phyloP scores from a whole-genome alignment of 106 monocot genomes.

The Posidonia australis region DNA sequence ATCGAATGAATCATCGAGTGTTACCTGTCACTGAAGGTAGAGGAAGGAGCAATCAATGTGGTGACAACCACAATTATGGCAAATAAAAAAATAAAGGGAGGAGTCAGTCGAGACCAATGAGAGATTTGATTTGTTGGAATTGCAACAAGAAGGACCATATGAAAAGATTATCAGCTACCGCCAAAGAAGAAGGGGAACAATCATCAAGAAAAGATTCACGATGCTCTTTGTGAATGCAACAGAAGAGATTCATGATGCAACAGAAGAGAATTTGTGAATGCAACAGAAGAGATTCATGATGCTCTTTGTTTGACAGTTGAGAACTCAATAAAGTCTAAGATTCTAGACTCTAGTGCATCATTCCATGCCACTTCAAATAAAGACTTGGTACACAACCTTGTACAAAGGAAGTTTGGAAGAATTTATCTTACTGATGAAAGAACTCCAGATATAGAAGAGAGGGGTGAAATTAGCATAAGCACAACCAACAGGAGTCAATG shows the following conservation, averaged over 20 bases:
- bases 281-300: neutral
- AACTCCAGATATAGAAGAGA: neutral
- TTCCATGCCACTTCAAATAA: neutral
- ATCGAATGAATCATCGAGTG: neutral
- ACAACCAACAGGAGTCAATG: neutral
- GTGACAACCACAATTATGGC: neutral
- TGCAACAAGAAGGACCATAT: neutral
- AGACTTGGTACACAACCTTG: neutral
- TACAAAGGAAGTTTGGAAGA: too few relatives aligned
- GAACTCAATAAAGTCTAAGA: neutral
- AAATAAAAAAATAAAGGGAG: neutral
- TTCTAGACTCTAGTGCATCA: constrained; percentile 4
- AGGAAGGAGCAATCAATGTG: too few relatives aligned
- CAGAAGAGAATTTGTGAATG: too few relatives aligned
- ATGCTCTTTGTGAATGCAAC: too few relatives aligned
- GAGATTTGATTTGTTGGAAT: too few relatives aligned
- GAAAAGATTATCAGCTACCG: neutral
- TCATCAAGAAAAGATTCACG: neutral
- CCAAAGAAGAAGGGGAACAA: neutral
- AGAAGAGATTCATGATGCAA: too few relatives aligned
- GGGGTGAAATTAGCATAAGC: neutral
- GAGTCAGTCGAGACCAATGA: neutral
- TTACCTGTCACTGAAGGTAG: neutral
- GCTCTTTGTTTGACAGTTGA: neutral
- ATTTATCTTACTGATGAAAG: neutral